Base-by-base conservation (phyloP, 1,139 yeast genomes). In the Suhomyces kunorum region DNA sequence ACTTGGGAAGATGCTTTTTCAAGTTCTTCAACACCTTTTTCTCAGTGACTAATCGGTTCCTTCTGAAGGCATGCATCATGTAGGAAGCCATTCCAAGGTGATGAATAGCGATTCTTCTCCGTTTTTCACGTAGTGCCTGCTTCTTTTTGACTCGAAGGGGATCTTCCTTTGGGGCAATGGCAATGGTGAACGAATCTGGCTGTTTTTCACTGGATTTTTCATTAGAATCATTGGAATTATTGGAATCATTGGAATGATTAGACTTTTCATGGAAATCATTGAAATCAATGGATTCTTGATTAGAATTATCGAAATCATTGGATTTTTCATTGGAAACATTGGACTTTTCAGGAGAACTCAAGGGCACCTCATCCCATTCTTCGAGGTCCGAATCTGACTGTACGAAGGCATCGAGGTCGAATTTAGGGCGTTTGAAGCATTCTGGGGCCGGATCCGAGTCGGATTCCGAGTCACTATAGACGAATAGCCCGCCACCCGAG, bases 1-100 rank as follows among this genome's bases (percentile, higher is more conserved):
- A 43, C 3, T 54, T 50, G 0, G 73, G 73, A 6, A 66, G 42
- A 5, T 61, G 38, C 35, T 54, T 61, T 42, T 58, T 64, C 20
- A 67, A 34, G 4, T 49, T 33, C 38, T 55, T 62, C 8, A 49
- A 53, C 4, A 66, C 61, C 18, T 34, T 45, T 23, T 43, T 44
- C 19, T 50, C 35, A 9, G 53, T 54, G 4, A 68, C 42, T 42
- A 62, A 48, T 6, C 41, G 35, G 40, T 67, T 67, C 31, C 74
- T 46, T 9, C 44, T 39, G 22, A 45, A 45, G 0, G 58, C 64
- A 46, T 59, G 63, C 1, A 53, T 34, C 42, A 61, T 55, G 39
- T 64, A 68, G 1, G 56, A 27, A 2, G 56, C 44, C 43, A 67
- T 52, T 7, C 64, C 59, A 17, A 68, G 45, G 37, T 58, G 51